phyloP scores from a whole-genome alignment of 2,329 filamentous ascomycete genomes.

The Cercospora citrullina region DNA sequence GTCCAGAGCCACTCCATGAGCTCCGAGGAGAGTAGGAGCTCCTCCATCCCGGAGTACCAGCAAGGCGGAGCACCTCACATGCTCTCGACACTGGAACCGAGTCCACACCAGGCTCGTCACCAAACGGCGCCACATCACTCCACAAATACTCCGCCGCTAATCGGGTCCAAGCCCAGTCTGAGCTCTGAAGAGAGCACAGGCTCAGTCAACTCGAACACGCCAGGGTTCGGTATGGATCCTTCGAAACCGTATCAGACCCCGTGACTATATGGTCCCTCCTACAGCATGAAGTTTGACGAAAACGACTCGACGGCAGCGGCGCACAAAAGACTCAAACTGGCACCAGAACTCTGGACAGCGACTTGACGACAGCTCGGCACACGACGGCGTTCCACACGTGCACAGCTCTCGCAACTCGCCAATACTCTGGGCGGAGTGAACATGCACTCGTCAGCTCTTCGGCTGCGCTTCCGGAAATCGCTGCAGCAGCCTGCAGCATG shows the following conservation, averaged over 20 bases:
- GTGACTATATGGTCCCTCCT: constrained; percentile 13
- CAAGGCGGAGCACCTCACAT: constrained; percentile 1
- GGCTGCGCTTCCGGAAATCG: background rate
- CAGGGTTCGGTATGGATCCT: constrained; percentile 13
- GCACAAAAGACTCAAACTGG: constrained; percentile 5
- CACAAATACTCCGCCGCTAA: constrained; percentile 5
- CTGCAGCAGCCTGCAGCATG: background rate
- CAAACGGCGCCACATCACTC: constrained; percentile 7
- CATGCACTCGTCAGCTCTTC: background rate
- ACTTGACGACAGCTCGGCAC: background rate
- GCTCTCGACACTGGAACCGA: constrained; percentile 14
- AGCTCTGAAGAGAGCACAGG: constrained; percentile 28
- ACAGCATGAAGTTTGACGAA: background rate
- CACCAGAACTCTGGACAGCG: constrained; percentile 2
- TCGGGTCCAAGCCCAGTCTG: constrained; percentile 11
- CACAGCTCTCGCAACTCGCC: background rate
- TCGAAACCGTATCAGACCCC: constrained; percentile 25
- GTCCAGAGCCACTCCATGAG: constrained; percentile 26
- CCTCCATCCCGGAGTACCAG: constrained; percentile 17
- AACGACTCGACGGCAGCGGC: background rate
- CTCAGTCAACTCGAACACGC: constrained; percentile 22
- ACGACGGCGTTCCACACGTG: background rate
- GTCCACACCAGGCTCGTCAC: background rate
- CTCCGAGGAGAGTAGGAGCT: constrained; percentile 28
- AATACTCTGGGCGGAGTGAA: background rate